Evolutionary conservation across 2,329 filamentous ascomycete species (phyloP).

Genomic region (Tolypocladium capitatum): DNA sequence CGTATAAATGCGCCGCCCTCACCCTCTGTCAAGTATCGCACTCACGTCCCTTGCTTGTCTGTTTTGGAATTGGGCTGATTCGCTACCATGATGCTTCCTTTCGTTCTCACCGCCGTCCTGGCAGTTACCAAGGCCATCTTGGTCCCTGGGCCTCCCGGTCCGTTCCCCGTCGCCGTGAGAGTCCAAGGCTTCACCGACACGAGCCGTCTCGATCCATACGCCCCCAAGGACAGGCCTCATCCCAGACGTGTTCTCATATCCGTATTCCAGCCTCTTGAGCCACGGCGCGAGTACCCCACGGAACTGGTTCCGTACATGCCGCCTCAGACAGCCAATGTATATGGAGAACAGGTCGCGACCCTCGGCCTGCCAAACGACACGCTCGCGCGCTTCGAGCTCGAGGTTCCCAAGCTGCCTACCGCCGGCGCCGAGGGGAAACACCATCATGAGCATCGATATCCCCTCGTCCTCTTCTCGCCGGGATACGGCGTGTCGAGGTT

Average conservation of each 20-base stretch:
- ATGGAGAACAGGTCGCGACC: neutral
- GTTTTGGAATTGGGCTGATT: neutral
- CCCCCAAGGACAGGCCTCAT: slow-evolving; percentile 4
- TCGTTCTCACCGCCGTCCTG: neutral
- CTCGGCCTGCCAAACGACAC: neutral
- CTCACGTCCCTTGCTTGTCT: neutral
- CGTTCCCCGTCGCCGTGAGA: slow-evolving; percentile 4
- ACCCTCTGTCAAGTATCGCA: neutral
- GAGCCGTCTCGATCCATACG: slow-evolving; percentile 8
- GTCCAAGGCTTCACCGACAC: slow-evolving; percentile 8
- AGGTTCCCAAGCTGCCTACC: neutral
- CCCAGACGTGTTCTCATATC: neutral
- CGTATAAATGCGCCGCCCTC: neutral
- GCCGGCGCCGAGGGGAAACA: neutral
- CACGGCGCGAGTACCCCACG: neutral
- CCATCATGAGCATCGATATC: slow-evolving; percentile 2
- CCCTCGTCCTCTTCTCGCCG: slow-evolving; percentile 26
- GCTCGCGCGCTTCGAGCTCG: neutral
- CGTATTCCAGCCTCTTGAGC: neutral
- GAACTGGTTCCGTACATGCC: slow-evolving; percentile 7
- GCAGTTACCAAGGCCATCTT: slow-evolving; percentile 4
- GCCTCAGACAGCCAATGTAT: slow-evolving; percentile 3
- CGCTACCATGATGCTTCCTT: neutral
- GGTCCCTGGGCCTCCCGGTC: neutral
- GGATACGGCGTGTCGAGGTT: slow-evolving; percentile 24